These are phyloP conservation scores for Mentha longifolia DNA, from an alignment of 257 asterid genomes.

Conservation along the genomic window DNA sequence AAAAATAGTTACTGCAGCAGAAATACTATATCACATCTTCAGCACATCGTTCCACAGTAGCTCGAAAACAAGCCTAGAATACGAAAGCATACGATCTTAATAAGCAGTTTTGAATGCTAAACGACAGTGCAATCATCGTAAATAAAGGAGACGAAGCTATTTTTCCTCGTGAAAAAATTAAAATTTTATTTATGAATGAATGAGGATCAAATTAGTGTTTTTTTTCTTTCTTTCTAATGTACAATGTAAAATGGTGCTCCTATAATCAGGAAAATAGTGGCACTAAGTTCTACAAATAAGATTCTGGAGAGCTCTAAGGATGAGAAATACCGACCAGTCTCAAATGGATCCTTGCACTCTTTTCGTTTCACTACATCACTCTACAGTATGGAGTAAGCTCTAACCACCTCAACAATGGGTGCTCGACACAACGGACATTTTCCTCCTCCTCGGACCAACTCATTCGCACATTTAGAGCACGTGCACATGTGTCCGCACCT, in stretches of 20 bases:
- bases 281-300: constrained; percentile 25
- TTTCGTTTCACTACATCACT: constrained; percentile 28
- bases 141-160: neutral
- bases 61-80: neutral
- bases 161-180: constrained; percentile 39
- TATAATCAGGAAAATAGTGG: constrained; percentile 43
- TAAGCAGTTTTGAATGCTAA: neutral
- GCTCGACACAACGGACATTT: constrained; percentile 96
- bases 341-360: constrained; percentile 28
- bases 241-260: constrained; percentile 46
- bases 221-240: constrained; percentile 39
- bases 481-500: constrained; percentile 99
- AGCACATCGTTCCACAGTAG: neutral
- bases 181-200: constrained; percentile 57
- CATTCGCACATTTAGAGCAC: constrained; percentile 85
- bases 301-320: constrained; percentile 34
- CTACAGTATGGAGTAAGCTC: constrained; percentile 91
- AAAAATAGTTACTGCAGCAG: too few species aligned
- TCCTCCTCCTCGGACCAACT: constrained; percentile 81
- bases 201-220: constrained; percentile 47
- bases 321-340: constrained; percentile 39
- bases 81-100: neutral
- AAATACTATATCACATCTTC: too few species aligned
- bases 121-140: neutral
- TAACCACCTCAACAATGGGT: constrained; percentile 89